Evolutionary conservation across 805 yeast genomes (phyloP), one percentile per base, ranked within the genome.

Genomic region (Yarrowia sp.): DNA sequence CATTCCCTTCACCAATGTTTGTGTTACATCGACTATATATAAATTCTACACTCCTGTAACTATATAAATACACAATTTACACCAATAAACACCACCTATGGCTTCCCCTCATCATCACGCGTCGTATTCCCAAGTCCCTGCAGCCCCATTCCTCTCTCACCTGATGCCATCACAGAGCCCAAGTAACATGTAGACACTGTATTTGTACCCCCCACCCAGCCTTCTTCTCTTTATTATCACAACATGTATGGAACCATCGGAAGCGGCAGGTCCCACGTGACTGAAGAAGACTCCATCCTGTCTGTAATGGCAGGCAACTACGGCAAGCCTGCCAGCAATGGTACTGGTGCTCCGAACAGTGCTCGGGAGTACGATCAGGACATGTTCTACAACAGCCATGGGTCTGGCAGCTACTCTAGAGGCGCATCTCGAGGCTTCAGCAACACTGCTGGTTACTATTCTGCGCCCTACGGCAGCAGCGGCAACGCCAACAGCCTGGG

Each of bases 291-390:
- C 58, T 51, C 58, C 7, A 51, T 51, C 16, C 33, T 51, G 13
- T 51, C 58, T n/a, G 58, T 51, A 22, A 51, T 51, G 58, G 41
- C 58, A 9, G 58, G 58, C 31, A 51, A 51, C 32, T 51, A 22
- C 9, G 38, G 55, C 14, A 31, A 47, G 5, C 55, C 55, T 6
- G 29, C 58, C 21, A 51, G 58, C 32, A 33, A 35, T n/a, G 56
- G 41, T 3, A 46, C 18, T 13, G 55, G 39, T 2, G 32, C 42
- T n/a, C 42, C 56, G 3, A 21, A 6, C 16, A 32, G 42, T 13
- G 31, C 53, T 7, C 6, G 55, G 32, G 55, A 47, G 2, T 21
- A 31, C 38, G 38, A 47, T 21, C 36, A 47, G 18, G 55, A 47
- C 13, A 27, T 44, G 35, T 14, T 38, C 3, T 46, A 31, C 55